Evolutionary conservation across 495 filamentous ascomycete species (phyloP), one percentile per base, ranked within the genome.

Genomic region (Lasiosphaeris hirsuta): DNA sequence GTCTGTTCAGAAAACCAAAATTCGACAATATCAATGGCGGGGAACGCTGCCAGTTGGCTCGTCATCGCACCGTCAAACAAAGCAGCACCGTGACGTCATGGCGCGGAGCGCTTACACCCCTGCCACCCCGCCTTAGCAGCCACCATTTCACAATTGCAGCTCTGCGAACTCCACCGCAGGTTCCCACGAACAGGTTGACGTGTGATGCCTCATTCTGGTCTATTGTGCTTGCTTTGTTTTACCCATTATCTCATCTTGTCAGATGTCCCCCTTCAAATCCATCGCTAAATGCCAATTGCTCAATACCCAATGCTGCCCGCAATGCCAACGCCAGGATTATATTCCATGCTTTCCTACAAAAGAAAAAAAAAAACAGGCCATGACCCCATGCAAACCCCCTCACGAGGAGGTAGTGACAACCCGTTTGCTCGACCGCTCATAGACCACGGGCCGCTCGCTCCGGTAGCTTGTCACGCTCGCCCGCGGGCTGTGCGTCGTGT

Each of bases 391-490:
- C n/a, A 0, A 4, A 10, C 0, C 40, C 11, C 6, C 44, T 40
- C 9, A 10, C 41, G 7, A 48, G 15, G 6, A 33, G n/a, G 23
- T 23, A 4, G 23, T 17, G 38, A 55, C 40, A 47, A 51, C 45
- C 39, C 45, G 35, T 54, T 51, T 44, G 15, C 42, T 60, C 17
- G 53, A 56, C 44, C 60, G 40, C 56, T 63, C 60, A 18, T 56
- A 56, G 7, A 59, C 60, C 14, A 57, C 59, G 13, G 59, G 53
- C 35, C 40, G 43, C 13, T 19, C 47, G 23, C 35, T 48, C 45
- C 70, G 62, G 56, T 69, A 65, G 54, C 63, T 71, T 8, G 60
- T 62, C 5, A 66, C 61, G 61, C 71, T 74, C 36, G 67, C 57
- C n/a, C 73, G 69, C 13, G 72, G 70, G 37, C 66, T 63, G 10